Conservation (phyloP, 495 filamentous ascomycete species). For the Penicillium verhagenii region DNA sequence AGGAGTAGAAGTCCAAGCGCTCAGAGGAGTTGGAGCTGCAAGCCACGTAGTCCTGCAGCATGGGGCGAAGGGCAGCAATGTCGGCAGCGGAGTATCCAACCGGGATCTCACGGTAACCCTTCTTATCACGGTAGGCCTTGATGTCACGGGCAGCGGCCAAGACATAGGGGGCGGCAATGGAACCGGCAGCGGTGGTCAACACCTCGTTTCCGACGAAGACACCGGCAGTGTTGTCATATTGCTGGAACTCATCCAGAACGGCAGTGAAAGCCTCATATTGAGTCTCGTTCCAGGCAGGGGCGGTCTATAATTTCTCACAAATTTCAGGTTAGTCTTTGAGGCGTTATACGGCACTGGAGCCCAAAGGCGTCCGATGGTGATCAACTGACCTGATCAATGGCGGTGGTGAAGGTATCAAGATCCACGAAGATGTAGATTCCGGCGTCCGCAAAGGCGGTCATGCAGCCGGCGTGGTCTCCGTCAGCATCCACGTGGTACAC, state of each 20-base stretch:
- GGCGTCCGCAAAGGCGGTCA: slow-evolving; percentile 63
- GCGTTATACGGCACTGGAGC: too few relatives aligned
- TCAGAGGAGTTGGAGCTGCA: slow-evolving; percentile 69
- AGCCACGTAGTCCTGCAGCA: slow-evolving; percentile 85
- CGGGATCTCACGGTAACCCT: slow-evolving; percentile 80
- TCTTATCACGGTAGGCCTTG: slow-evolving; percentile 74
- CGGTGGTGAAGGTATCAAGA: slow-evolving; percentile 78
- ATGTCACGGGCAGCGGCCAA: slow-evolving; percentile 78
- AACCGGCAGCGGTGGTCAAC: slow-evolving; percentile 54
- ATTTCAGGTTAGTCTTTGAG: not conserved
- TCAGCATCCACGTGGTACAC: slow-evolving; percentile 82
- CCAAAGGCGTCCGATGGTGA: not conserved
- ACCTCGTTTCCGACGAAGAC: slow-evolving; percentile 90
- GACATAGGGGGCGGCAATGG: slow-evolving; percentile 73
- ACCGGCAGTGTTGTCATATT: slow-evolving; percentile 76
- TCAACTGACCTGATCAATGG: slow-evolving; percentile 65
- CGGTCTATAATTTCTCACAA: slow-evolving; percentile 15
- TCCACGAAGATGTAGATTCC: slow-evolving; percentile 84
- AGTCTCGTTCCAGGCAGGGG: slow-evolving; percentile 65
- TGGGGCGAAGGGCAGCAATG: slow-evolving; percentile 75
- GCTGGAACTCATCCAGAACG: slow-evolving; percentile 76
- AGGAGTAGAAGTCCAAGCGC: slow-evolving; percentile 75
- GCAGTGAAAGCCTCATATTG: slow-evolving; percentile 63
- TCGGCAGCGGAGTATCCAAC: slow-evolving; percentile 91
- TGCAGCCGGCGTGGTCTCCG: slow-evolving; percentile 71